phyloP scores from a whole-genome alignment of 805 yeast species.

The Candida glaebosa region DNA sequence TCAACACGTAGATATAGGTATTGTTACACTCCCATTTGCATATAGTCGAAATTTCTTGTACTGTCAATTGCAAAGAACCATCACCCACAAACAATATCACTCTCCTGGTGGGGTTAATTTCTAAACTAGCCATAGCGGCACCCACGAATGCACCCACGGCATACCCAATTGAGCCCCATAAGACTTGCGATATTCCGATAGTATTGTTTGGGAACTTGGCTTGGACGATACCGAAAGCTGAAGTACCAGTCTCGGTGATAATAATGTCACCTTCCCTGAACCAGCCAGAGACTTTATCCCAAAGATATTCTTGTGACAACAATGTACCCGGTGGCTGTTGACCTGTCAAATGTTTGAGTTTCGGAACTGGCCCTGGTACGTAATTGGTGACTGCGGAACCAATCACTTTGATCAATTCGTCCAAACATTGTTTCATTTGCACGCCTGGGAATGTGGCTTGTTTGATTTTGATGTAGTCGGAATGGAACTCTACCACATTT shows the following conservation, averaged over 20 bases:
- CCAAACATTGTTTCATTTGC: constrained; percentile 55
- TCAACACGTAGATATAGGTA: constrained; percentile 67
- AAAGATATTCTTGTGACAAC: constrained; percentile 64
- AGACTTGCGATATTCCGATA: constrained; percentile 68
- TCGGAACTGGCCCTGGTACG: constrained; percentile 55
- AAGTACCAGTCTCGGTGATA: constrained; percentile 74
- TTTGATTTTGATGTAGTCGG: constrained; percentile 68
- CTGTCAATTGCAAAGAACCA: constrained; percentile 74
- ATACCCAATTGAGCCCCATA: constrained; percentile 77
- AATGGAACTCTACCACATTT: constrained; percentile 76
- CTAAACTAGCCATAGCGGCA: constrained; percentile 68
- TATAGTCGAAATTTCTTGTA: constrained; percentile 70
- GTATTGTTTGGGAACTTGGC: constrained; percentile 62
- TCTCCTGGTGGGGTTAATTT: constrained; percentile 57
- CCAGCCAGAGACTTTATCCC: constrained; percentile 65
- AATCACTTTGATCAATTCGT: constrained; percentile 27
- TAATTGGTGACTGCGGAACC: constrained; percentile 36
- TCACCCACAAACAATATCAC: constrained; percentile 70
- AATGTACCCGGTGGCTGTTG: constrained; percentile 32
- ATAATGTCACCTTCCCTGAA: constrained; percentile 65
- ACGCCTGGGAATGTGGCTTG: constrained; percentile 70
- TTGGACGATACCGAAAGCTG: constrained; percentile 70
- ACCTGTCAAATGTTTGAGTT: constrained; percentile 38
- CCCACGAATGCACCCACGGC: constrained; percentile 67
- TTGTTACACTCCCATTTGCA: constrained; percentile 59